Evolutionary conservation across 495 filamentous ascomycete genomes (phyloP), one percentile per base, ranked within the genome.

Genomic region (Paragyromitra xinjiangensis): DNA sequence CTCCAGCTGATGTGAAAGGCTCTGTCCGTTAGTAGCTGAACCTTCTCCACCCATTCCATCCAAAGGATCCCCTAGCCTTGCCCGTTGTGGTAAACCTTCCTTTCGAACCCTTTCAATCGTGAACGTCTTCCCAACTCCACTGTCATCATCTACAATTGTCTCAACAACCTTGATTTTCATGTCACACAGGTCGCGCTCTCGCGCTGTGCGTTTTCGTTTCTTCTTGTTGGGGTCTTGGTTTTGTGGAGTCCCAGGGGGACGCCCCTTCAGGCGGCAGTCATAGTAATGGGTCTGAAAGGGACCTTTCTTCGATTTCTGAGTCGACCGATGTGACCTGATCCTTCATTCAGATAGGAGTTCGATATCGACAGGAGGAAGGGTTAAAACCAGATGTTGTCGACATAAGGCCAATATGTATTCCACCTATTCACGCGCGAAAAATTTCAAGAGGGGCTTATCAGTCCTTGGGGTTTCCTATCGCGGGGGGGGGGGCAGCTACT

Each of bases 91-190:
- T 40, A 81, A 48, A 45, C 79, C 79, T 64, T 81, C 80, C 26
- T 81, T 72, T 26, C 75, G 63, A 48, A 82, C 80, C 42, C 80
- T 82, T 73, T 85, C 84, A 45, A 85, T 83, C 0, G 84, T 85
- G 71, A 85, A 85, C 7, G 80, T 83, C 64, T 83, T 85, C 48
- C 68, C 75, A 11, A 69, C 40, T 16, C 77, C 51, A 39, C 72
- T 77, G 22, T 68, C 75, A 40, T 79, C 78, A 22, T 78, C 78
- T 62, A 66, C 75, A 37, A 81, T 75, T 37, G 80, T 74, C 83
- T 97, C 92, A 3, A 92, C 93, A 69, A 97, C 94, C 84, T 95
- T 96, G 82, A 97, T 95, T 83, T 95, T 96, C 77, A 96, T 92
- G 83, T 95, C 92, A 84, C 93, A 97, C 26, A 95, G 87, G 82